A percentile compares a stretch with the other conserved stretches of the same genome.
These are phyloP conservation scores for Fusarium pininemorale DNA, from an alignment of 2,329 filamentous ascomycete species.

Conservation along the genomic window DNA sequence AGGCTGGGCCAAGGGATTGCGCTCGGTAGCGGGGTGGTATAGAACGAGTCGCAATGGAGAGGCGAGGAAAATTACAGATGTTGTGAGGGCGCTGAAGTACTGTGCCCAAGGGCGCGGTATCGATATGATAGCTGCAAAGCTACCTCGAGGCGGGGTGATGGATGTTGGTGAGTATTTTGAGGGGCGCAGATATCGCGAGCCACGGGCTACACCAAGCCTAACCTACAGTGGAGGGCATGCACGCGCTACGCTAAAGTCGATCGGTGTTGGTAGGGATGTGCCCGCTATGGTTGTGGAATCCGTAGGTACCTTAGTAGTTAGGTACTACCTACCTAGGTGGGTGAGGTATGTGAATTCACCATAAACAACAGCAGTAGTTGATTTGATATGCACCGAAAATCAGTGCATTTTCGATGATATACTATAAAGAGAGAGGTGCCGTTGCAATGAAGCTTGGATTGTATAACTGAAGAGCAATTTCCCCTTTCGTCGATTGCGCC, in stretches of 20 bases:
- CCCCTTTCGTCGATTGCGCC: constrained; percentile 12
- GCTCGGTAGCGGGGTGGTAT: constrained; percentile 14
- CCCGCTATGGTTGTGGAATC: background rate
- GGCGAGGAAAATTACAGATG: background rate
- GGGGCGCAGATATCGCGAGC: constrained; percentile 36
- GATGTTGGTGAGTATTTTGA: constrained; percentile 34
- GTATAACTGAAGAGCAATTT: constrained; percentile 3
- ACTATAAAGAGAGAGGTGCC: background rate
- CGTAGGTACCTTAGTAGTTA: background rate
- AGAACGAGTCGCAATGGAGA: constrained; percentile 3
- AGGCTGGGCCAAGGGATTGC: constrained; percentile 10
- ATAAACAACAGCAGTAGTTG: constrained; percentile 1
- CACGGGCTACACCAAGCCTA: background rate
- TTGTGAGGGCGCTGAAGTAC: constrained; percentile 1
- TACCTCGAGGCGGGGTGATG: constrained; percentile 41
- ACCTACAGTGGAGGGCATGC: constrained; percentile 9
- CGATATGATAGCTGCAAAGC: constrained; percentile 38
- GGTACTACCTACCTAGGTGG: background rate
- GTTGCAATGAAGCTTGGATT: background rate
- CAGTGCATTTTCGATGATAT: constrained; percentile 2
- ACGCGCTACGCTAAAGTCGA: constrained; percentile 22
- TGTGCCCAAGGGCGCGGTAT: constrained; percentile 30
- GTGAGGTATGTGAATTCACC: constrained; percentile 13
- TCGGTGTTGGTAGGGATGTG: background rate
- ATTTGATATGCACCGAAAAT: background rate